Evolutionary conservation across 768 basidiomycete species (phyloP), one percentile per base, ranked within the genome.

Genomic region (Panaeolus cyanescens): DNA sequence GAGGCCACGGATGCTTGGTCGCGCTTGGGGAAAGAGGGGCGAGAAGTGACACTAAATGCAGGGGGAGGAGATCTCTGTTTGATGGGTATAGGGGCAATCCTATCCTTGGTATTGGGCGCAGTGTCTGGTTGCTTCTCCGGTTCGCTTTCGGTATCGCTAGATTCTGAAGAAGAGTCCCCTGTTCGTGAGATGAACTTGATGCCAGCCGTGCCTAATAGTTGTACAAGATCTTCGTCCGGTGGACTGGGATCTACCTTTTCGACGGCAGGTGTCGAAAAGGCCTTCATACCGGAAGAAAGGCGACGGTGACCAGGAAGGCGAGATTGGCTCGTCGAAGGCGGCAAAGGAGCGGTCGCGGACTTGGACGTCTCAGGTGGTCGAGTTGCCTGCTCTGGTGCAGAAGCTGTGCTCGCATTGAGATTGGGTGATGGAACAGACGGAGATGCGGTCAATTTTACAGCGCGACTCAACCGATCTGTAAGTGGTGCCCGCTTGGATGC

Each of bases 31-130:
- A 83, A 70, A 54, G 79, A 75, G 20, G 87, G 86, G 20, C 87
- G 74, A 19, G 86, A 87, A 2, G 83, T 85, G 50, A 89, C 87
- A 61, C 83, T 84, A 66, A 89, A 89, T 28, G 85, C 76, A 6
- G 85, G 80, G 9, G 80, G 80, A 4, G 86, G 83, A 53, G 81
- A 74, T 32, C 85, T 80, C 66, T 81, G 77, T 63, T 82, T 84
- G 63, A 89, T 87, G 22, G 82, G 82, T 54, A 87, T 87, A 8
- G 87, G 87, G 19, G 83, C 78, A 56, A 85, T 72, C 68, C 70
- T 72, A 59, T 67, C 71, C 42, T 66, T 59, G 30, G 59, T 63
- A 19, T 59, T 53, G 12, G 55, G 63, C 31, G 67, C 65, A 33
- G 64, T 55, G 19, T 65, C 55, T 34, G 34, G 61, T 40, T 65